phyloP scores from a whole-genome alignment of 345 rosid species.

The Capsella bursapastoris region DNA sequence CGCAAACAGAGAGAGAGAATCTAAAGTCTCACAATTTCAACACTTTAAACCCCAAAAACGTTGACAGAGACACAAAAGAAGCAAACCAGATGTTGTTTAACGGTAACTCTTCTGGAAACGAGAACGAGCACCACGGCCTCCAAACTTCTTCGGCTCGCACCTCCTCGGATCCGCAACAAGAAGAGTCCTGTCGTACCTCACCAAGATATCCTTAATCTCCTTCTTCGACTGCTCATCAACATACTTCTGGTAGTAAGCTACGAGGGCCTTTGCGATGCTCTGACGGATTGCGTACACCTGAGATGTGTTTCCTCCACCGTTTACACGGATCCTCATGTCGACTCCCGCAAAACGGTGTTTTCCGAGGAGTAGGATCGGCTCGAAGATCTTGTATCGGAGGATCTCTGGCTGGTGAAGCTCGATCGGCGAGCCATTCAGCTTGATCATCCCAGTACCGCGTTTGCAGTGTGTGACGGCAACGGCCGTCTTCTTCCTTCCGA shows the following conservation, averaged over 20 bases:
- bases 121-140: conserved; percentile 88
- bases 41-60: conserved; percentile 12
- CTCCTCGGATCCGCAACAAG: conserved; percentile 89
- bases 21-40: conserved; percentile 27
- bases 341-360: conserved; percentile 79
- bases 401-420: conserved; percentile 84
- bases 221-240: conserved; percentile 91
- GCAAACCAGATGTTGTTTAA: conserved; percentile 42
- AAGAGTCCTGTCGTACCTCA: conserved; percentile 79
- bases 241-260: conserved; percentile 79
- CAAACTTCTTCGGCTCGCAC: conserved; percentile 96
- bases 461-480: conserved; percentile 87
- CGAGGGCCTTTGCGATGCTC: conserved; percentile 91
- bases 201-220: conserved; percentile 82
- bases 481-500: conserved; percentile 88
- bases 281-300: conserved; percentile 94
- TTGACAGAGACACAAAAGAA: not conserved
- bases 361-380: conserved; percentile 78
- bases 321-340: conserved; percentile 87
- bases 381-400: conserved; percentile 81
- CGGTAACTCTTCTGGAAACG: conserved; percentile 96
- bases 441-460: conserved; percentile 70
- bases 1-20: not conserved
- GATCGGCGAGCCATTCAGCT: conserved; percentile 82
- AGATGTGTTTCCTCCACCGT: conserved; percentile 85